A percentile compares a stretch with the other conserved stretches of the same genome.
Conservation (phyloP, 2,329 filamentous ascomycete genomes). For the Tolypocladium tropicale region DNA sequence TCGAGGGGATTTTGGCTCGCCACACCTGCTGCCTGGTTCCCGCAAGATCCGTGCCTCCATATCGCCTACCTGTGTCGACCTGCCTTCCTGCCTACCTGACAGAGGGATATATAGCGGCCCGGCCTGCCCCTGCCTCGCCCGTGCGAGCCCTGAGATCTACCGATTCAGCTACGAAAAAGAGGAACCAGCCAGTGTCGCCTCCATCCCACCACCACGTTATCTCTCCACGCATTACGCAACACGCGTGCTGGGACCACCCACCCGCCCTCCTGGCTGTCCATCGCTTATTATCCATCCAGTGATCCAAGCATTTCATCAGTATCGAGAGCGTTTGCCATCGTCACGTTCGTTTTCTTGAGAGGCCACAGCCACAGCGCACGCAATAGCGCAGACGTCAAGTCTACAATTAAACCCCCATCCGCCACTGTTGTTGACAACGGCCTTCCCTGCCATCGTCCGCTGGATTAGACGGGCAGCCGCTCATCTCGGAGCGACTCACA, state of each 20-base stretch:
- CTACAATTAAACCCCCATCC: neutral
- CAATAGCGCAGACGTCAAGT: neutral
- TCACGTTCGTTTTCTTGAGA: neutral
- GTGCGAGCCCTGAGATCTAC: neutral
- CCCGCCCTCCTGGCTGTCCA: neutral
- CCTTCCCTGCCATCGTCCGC: neutral
- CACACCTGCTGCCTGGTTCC: neutral
- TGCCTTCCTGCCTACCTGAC: no score
- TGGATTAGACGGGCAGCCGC: neutral
- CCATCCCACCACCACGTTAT: slow-evolving; percentile 6
- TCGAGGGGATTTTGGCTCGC: neutral
- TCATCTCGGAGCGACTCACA: neutral
- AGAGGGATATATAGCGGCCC: neutral
- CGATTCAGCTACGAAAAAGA: neutral
- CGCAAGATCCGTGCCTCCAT: neutral
- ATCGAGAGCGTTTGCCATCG: neutral
- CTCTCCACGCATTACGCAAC: neutral
- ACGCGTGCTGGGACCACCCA: neutral
- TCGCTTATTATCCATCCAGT: neutral
- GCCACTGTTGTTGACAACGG: neutral
- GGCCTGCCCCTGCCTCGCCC: neutral
- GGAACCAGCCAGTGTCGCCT: neutral
- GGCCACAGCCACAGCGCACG: neutral
- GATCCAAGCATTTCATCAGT: neutral
- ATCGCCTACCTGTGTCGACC: no score